These are phyloP conservation scores for Amanita fuliginea DNA, from an alignment of 768 basidiomycete genomes.

Conservation along the genomic window DNA sequence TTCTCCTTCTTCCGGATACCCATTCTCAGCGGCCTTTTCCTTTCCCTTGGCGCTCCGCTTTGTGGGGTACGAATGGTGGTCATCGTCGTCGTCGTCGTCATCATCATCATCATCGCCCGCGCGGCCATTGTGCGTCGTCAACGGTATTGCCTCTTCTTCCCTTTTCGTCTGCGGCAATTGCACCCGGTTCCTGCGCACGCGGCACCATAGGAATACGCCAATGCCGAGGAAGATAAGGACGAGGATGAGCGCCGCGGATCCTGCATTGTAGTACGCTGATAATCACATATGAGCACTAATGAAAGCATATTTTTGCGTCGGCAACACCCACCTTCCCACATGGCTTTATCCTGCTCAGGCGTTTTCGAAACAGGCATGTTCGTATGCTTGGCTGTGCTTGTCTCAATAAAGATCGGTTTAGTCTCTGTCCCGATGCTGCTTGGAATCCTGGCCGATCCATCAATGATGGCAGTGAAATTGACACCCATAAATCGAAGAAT, in stretches of 20 bases:
- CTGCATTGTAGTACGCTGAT: conserved; percentile 89
- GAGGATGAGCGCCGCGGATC: conserved; percentile 78
- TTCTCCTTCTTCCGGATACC: conserved; percentile 1
- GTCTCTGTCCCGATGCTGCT: conserved; percentile 63
- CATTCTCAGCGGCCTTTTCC: not conserved
- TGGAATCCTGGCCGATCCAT: conserved; percentile 71
- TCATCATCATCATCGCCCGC: not conserved
- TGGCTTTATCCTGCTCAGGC: conserved; percentile 70
- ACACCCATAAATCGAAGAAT: conserved; percentile 95
- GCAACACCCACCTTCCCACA: conserved; percentile 71
- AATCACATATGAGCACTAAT: not conserved
- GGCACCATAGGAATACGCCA: conserved; percentile 74
- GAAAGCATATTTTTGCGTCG: not conserved
- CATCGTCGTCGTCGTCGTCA: not conserved
- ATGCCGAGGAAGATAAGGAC: conserved; percentile 58
- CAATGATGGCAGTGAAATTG: conserved; percentile 73
- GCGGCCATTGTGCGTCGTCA: conserved; percentile 1
- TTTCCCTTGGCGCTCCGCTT: not conserved
- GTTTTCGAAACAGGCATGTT: conserved; percentile 39
- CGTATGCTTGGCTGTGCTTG: conserved; percentile 24
- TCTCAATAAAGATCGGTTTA: conserved; percentile 55
- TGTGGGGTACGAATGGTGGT: not conserved
- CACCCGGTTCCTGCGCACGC: conserved; percentile 38
- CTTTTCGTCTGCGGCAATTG: conserved; percentile 24
- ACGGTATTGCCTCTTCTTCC: conserved; percentile 28